A percentile compares a stretch with the other conserved stretches of the same genome.
These are phyloP conservation scores for Mucor irregularis DNA, from an alignment of 371 early-diverging fungal genomes.

Conservation along the genomic window DNA sequence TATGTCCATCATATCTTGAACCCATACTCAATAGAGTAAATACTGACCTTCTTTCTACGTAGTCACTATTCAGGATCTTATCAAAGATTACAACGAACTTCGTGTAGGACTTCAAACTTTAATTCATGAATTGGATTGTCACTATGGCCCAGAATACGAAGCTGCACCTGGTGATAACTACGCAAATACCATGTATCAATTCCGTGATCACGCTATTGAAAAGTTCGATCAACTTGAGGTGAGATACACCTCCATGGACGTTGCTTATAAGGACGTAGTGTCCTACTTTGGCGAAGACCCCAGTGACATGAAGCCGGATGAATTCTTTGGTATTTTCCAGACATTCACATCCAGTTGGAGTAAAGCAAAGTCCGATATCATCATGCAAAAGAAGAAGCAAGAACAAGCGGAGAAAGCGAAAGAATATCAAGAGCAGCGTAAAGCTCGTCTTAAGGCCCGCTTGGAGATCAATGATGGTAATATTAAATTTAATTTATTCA, in stretches of 20 bases:
- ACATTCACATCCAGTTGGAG: slow-evolving; percentile 77
- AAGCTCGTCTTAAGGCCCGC: slow-evolving; percentile 37
- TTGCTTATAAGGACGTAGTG: slow-evolving; percentile 69
- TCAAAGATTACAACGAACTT: slow-evolving; percentile 59
- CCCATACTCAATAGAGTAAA: background rate
- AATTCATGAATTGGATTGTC: slow-evolving; percentile 47
- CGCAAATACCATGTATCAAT: slow-evolving; percentile 47
- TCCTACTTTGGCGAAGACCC: slow-evolving; percentile 85
- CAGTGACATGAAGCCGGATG: slow-evolving; percentile 78
- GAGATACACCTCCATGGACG: slow-evolving; percentile 61
- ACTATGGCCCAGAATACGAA: slow-evolving; percentile 35
- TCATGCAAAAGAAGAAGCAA: slow-evolving; percentile 28
- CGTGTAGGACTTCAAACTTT: slow-evolving; percentile 59
- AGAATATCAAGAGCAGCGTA: slow-evolving; percentile 49
- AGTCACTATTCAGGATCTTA: slow-evolving; percentile 62
- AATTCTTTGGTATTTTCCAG: slow-evolving; percentile 87
- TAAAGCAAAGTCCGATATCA: slow-evolving; percentile 42
- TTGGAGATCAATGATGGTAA: slow-evolving; percentile 44
- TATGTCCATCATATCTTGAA: too few relatives aligned
- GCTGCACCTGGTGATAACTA: slow-evolving; percentile 38
- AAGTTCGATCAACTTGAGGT: slow-evolving; percentile 53
- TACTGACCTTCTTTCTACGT: background rate
- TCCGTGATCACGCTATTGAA: slow-evolving; percentile 50
- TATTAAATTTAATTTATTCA: background rate
- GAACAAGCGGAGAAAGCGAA: slow-evolving; percentile 42